Conservation (phyloP, 2,329 filamentous ascomycete genomes). For the Talaromyces amestolkiae region DNA sequence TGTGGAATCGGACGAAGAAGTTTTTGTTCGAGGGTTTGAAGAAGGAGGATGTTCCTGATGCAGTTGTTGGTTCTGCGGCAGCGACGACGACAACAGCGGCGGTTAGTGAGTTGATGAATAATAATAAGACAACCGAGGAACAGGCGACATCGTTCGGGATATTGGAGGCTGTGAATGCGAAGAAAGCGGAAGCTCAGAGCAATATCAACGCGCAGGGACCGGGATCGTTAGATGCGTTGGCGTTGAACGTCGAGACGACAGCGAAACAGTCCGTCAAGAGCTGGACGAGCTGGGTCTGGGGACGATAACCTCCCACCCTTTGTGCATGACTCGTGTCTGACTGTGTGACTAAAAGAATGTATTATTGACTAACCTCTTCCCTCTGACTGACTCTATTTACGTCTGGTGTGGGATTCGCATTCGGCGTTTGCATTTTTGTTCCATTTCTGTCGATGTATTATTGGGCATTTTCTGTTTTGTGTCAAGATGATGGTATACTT, state of each 20-base stretch:
- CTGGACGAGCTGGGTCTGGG: conserved; percentile 42
- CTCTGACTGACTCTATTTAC: not conserved
- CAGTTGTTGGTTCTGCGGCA: not conserved
- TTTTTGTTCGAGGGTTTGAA: conserved; percentile 42
- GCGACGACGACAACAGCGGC: conserved; percentile 11
- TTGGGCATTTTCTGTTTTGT: not conserved
- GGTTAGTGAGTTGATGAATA: conserved; percentile 10
- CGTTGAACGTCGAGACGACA: conserved; percentile 35
- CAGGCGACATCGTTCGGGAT: conserved; percentile 27
- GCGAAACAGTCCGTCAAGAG: conserved; percentile 37
- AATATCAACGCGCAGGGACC: conserved; percentile 1
- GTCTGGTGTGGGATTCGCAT: conserved; percentile 12
- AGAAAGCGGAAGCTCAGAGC: conserved; percentile 25
- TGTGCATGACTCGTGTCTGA: not conserved
- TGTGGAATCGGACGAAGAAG: conserved; percentile 39
- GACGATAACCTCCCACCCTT: conserved; percentile 27
- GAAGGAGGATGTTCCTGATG: conserved; percentile 29
- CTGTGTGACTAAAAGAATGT: conserved; percentile 6
- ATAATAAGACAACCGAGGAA: conserved; percentile 7
- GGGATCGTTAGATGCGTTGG: conserved; percentile 36
- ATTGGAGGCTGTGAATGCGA: conserved; percentile 38
- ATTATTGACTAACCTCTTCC: conserved; percentile 11
- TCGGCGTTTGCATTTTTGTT: conserved; percentile 8
- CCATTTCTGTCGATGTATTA: conserved; percentile 3
- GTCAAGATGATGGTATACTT: conserved; percentile 2